Base-by-base conservation (phyloP, 2,329 filamentous ascomycete genomes). In the Allantophomopsis cytisporea region DNA sequence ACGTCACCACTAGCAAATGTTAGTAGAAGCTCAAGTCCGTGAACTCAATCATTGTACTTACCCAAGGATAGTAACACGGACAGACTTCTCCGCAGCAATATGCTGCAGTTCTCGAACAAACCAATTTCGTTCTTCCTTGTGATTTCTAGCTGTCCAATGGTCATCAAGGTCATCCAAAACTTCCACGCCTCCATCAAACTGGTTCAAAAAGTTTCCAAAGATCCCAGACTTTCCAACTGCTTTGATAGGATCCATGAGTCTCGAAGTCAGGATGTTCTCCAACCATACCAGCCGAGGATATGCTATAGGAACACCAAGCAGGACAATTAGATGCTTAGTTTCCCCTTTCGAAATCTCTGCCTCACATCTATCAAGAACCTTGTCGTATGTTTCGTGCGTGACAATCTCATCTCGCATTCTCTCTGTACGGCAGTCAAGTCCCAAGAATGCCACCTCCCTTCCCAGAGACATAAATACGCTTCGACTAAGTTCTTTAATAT, bases 71-170 rank as follows among this genome's bases (percentile, higher is more conserved):
- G 89, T 96, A 38, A 98, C 69, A 34, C 91, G 81, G 38, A 95
- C 74, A 12, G 86, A 94, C 57, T 94, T 94, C 56, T 91, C 86
- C 16, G 85, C 86, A 7, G 93, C 88, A 43, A 98, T 69, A 52
- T 94, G 86, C 59, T 98, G 93, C 18, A 98, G 65, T 51, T 95
- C 87, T 55, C 91, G 83, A 32, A 98, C 76, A 45, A 96, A 69
- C 59, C 84, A 81, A 45, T 80, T 84, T 38, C 91, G 77, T 60
- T 98, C 91, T 18, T 76, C 70, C 57, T 96, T 98, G 64, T 96
- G 88, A 54, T 87, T 84, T 55, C 86, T 94, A 31, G 89, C 85
- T 1, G 89, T 95, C 91, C 91, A 98, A 56, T 98, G 89, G 58
- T 96, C 91, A 55, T 95, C 89, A 8, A 94, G 64, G 51, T 94